A percentile compares a stretch with the other conserved stretches of the same genome.
Conservation (phyloP, 345 rosid species). For the Cardamine occulta region DNA sequence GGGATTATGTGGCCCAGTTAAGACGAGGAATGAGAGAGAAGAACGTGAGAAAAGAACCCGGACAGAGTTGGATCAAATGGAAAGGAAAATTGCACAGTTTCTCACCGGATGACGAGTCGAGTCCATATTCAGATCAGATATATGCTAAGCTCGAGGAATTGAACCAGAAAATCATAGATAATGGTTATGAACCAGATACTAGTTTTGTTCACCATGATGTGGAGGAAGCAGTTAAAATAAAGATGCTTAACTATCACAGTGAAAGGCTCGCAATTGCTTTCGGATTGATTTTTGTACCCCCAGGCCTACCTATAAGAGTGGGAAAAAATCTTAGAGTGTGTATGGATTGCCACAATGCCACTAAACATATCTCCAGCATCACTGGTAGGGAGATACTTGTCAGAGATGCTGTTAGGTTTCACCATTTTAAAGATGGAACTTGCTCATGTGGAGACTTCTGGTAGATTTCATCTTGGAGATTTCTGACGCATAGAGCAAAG, state of each 20-base stretch:
- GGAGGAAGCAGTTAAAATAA: slow-evolving; percentile 66
- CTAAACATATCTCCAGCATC: slow-evolving; percentile 84
- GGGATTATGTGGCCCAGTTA: slow-evolving; percentile 73
- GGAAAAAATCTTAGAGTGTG: slow-evolving; percentile 90
- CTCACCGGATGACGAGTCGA: slow-evolving; percentile 78
- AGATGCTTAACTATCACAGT: slow-evolving; percentile 90
- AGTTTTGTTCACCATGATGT: slow-evolving; percentile 79
- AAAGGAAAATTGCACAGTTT: slow-evolving; percentile 69
- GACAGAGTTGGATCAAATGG: slow-evolving; percentile 94
- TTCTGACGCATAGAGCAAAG: slow-evolving; percentile 7
- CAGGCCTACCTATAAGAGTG: slow-evolving; percentile 67
- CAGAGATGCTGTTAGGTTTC: slow-evolving; percentile 88
- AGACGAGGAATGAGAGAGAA: slow-evolving; percentile 70
- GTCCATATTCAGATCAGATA: slow-evolving; percentile 69
- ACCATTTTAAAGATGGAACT: slow-evolving; percentile 81
- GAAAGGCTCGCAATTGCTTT: slow-evolving; percentile 95
- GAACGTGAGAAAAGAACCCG: slow-evolving; percentile 83
- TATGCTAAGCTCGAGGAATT: slow-evolving; percentile 69
- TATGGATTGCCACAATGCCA: slow-evolving; percentile 86
- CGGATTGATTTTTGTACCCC: slow-evolving; percentile 75
- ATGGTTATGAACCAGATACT: slow-evolving; percentile 80
- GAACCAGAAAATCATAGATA: slow-evolving; percentile 60
- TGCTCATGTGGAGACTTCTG: slow-evolving; percentile 98
- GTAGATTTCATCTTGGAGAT: slow-evolving; percentile 47
- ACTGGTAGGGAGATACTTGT: slow-evolving; percentile 88